A percentile compares a stretch with the other conserved stretches of the same genome.
These are phyloP conservation scores for Gnomoniopsis sp. DNA, from an alignment of 2,329 filamentous ascomycete genomes.

Conservation along the genomic window DNA sequence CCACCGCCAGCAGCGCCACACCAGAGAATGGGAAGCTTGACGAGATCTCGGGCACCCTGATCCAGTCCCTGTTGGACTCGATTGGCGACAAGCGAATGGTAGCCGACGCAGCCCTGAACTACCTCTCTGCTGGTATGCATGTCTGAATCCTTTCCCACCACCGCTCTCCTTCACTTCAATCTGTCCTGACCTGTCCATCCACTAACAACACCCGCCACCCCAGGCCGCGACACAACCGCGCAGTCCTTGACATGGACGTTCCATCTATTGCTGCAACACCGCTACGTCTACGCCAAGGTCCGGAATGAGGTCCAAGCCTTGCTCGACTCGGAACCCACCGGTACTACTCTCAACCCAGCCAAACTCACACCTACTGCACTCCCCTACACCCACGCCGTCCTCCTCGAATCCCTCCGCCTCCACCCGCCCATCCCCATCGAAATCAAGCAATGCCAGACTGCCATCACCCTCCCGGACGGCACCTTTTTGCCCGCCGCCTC, in stretches of 20 bases:
- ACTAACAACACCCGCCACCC: background rate
- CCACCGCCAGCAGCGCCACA: background rate
- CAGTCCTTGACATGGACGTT: constrained; percentile 64
- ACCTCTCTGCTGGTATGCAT: constrained; percentile 53
- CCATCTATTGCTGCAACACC: constrained; percentile 56
- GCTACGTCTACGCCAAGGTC: constrained; percentile 35
- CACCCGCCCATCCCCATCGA: constrained; percentile 66
- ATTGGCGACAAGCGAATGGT: constrained; percentile 54
- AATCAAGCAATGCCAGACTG: constrained; percentile 54
- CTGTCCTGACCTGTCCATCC: background rate
- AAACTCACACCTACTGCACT: constrained; percentile 39
- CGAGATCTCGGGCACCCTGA: constrained; percentile 51
- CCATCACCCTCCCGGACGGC: constrained; percentile 56
- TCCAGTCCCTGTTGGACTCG: constrained; percentile 57
- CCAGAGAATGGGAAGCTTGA: constrained; percentile 29
- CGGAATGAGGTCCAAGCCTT: constrained; percentile 37
- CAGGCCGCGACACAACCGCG: constrained; percentile 60
- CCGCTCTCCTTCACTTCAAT: background rate
- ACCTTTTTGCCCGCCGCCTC: constrained; percentile 52
- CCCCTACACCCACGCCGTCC: constrained; percentile 58
- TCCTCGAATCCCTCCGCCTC: constrained; percentile 59
- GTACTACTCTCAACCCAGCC: constrained; percentile 24
- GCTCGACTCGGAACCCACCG: constrained; percentile 15
- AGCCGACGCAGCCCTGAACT: constrained; percentile 63
- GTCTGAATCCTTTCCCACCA: background rate